Base-by-base conservation (phyloP, 2,329 filamentous ascomycete genomes). In the Ustulina deusta region DNA sequence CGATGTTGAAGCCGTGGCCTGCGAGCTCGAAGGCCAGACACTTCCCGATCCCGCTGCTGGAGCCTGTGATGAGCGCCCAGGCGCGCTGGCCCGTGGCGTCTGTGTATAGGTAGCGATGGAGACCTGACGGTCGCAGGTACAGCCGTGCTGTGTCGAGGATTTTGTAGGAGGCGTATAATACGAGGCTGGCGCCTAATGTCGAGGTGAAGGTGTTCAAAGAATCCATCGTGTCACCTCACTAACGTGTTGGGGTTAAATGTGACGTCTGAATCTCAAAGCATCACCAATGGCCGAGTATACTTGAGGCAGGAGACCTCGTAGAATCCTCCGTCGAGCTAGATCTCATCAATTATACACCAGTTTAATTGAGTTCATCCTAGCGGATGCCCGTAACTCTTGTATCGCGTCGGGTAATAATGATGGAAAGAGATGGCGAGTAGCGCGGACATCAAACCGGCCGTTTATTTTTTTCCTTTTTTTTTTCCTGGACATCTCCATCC, bases 41-140 rank as follows among this genome's bases (percentile, higher is more conserved):
- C 32, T 78, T 77, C 2, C 86, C 86, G 51, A 88, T 86, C 11
- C 86, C 86, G 52, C 84, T 83, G 36, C 78, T 83, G 17, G 83
- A 80, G 29, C 85, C 85, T 0, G 85, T 87, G 9, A 86, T 75
- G 0, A 86, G 73, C 0, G 82, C 83, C 81, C 82, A 86, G 2
- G 76, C 66, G 27, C 59, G 66, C 56, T 56, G 65, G 25, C 68
- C 73, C 6, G 52, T 42, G 32, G 52, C 60, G 42, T 67, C 64
- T 10, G 66, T 44, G 55, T 73, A 73, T n/a, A 71, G 68, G 69
- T 73, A 76, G 32, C 69, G 63, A 6, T 55, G 46, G 10, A 77
- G 61, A 4, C 52, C 17, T 15, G 69, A 69, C 9, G 73, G 71
- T 2, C 64, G 63, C 27, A 60, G 42, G 63, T 73, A 74, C n/a